phyloP scores from a whole-genome alignment of 495 filamentous ascomycete genomes.

The Lasiosphaeris hirsuta region DNA sequence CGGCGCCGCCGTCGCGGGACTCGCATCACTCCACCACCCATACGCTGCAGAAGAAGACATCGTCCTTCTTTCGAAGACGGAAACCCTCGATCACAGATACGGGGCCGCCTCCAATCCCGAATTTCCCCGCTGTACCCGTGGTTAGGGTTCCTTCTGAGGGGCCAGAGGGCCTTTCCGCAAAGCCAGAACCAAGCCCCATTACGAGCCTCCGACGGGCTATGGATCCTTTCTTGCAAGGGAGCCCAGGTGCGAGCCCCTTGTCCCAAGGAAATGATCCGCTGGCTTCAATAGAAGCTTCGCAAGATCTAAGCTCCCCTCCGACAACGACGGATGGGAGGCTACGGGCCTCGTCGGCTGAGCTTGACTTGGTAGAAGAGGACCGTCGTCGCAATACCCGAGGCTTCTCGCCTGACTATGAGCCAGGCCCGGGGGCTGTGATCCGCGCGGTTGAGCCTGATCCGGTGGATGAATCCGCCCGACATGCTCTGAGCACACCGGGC shows the following conservation, averaged over 20 bases:
- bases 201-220: conserved; percentile 87
- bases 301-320: not conserved
- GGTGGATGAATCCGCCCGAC: conserved; percentile 12
- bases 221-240: conserved; percentile 70
- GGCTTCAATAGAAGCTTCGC: conserved; percentile 11
- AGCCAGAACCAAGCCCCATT: conserved; percentile 61
- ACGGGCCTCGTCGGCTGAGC: not conserved
- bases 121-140: conserved; percentile 26
- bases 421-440: conserved; percentile 57
- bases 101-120: conserved; percentile 41
- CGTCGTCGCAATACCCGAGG: conserved; percentile 37
- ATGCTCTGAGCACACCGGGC: conserved; percentile 17
- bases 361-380: conserved; percentile 23
- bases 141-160: conserved; percentile 32
- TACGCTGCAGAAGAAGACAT: conserved; percentile 79
- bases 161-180: conserved; percentile 21
- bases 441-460: conserved; percentile 46
- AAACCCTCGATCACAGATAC: conserved; percentile 73
- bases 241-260: conserved; percentile 21
- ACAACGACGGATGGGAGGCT: conserved; percentile 4
- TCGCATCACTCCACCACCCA: conserved; percentile 43
- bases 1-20: conserved; percentile 48
- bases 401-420: conserved; percentile 65
- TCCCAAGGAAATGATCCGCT: conserved; percentile 20
- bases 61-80: conserved; percentile 85